Evolutionary conservation across 257 asterid species (phyloP), one percentile per base, ranked within the genome.

Genomic region (Vinca minor): DNA sequence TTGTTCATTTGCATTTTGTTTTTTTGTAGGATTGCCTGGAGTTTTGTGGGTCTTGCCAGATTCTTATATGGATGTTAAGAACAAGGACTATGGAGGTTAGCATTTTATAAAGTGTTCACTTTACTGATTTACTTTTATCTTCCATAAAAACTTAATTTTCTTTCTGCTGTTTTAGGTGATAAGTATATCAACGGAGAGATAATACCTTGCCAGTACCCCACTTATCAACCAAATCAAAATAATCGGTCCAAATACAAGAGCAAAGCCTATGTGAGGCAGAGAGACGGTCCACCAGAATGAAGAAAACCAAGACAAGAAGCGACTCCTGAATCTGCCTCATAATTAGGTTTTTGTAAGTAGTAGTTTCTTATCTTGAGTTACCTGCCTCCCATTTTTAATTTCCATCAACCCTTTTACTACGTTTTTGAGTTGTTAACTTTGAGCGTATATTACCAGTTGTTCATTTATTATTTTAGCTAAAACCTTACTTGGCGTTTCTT

Each of bases 31-130:
- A 70, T 71, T 89, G 67, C 99, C 99, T 42, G 97, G 99, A 63
- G 99, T 89, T 66, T 66, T 93, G 45, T 93, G 99, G 99, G 99
- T 93, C 57, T 77, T 93, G 63, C 97, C 97, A 9, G 99, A 93
- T 82, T 93, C 99, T 29, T 93, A 89, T 69, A 87, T 93, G 12
- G 99, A 93, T 76, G 95, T 93, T 46, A 93, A 89, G 87, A 89
- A 89, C 84, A 89, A 93, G 81, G 97, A 93, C 69, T 93, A 93
- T 70, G 99, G 99, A 89, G 99, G 97, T 93, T 72, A 50, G 49
- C 56, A 20, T 50, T 14, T 49, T 38, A 36, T 38, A 8, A 14
- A 8, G 10, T 26, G 38, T 73, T 26, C 61, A 18, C 59, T 44
- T 26, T 36, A 25, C 4, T 49, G 21, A 45, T 42, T 11, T 25